A percentile compares a stretch with the other conserved stretches of the same genome.
These are phyloP conservation scores for Fusarium sp. DNA, from an alignment of 2,329 filamentous ascomycete genomes.

Conservation along the genomic window DNA sequence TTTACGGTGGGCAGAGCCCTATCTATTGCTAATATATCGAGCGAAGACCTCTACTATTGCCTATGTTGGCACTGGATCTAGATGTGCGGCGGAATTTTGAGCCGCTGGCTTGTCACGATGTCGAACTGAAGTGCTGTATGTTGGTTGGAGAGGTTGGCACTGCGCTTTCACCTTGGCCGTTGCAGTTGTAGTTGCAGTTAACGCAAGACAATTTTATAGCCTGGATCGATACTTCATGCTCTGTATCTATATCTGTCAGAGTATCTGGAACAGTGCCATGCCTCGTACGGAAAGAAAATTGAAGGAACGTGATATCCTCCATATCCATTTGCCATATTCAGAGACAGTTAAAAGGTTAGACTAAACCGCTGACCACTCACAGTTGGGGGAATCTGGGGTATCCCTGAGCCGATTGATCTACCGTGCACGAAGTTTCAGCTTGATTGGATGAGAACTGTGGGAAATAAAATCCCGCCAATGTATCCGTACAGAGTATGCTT, in stretches of 20 bases:
- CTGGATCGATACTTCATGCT: not conserved
- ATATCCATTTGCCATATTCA: not conserved
- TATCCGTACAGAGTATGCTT: too few relatives aligned
- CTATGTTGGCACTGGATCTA: too few relatives aligned
- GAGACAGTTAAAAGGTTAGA: constrained; percentile 4
- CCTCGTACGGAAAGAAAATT: constrained; percentile 54
- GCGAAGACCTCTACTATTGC: too few relatives aligned
- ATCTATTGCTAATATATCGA: too few relatives aligned
- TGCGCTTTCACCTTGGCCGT: too few relatives aligned
- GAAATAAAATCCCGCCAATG: constrained; percentile 14
- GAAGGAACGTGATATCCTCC: constrained; percentile 23
- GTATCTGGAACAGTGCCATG: constrained; percentile 46
- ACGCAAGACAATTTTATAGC: not conserved
- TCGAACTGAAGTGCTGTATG: not conserved
- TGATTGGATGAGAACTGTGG: constrained; percentile 11
- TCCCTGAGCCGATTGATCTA: constrained; percentile 12
- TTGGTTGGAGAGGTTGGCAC: not conserved
- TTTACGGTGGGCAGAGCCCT: too few relatives aligned
- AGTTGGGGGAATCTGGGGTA: constrained; percentile 13
- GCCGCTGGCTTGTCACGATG: not conserved
- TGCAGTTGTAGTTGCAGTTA: not conserved
- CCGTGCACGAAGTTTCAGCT: constrained; percentile 3
- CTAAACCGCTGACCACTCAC: not conserved
- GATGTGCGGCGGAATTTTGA: too few relatives aligned
- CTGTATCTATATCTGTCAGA: not conserved